Percentiles rank a stretch among this genome's conserved stretches.
Evolutionary conservation across 1,284 basidiomycete genomes (phyloP).

Genomic region (Sanguinoderma infundibulare): DNA sequence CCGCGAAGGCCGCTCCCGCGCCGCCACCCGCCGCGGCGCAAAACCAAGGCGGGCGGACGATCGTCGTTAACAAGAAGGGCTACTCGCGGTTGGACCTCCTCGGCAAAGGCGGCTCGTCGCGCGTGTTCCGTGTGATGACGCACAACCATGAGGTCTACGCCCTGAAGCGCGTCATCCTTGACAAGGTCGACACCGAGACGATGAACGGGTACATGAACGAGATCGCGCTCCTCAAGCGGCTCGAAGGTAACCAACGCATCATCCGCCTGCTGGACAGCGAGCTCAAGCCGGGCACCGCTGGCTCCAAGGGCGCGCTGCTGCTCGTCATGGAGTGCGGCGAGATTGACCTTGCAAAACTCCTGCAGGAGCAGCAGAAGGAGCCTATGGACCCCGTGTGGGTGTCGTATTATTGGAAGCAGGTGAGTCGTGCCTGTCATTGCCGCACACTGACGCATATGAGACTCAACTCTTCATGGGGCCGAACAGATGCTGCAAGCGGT

Average conservation of each 20-base stretch:
- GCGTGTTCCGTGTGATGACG: slow-evolving; percentile 88
- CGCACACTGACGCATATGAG: not conserved
- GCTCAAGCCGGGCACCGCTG: slow-evolving; percentile 63
- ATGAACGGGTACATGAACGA: slow-evolving; percentile 95
- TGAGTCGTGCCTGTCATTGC: slow-evolving; percentile 36
- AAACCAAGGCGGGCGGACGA: not conserved
- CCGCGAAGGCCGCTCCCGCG: not conserved
- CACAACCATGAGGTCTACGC: slow-evolving; percentile 81
- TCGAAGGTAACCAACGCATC: slow-evolving; percentile 88
- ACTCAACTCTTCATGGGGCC: not conserved
- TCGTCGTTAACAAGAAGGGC: slow-evolving; percentile 69
- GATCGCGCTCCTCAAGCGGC: slow-evolving; percentile 84
- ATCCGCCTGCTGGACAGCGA: slow-evolving; percentile 91
- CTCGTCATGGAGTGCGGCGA: slow-evolving; percentile 96
- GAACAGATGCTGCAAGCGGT: slow-evolving; percentile 93
- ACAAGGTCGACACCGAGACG: slow-evolving; percentile 85
- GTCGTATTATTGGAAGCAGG: slow-evolving; percentile 95
- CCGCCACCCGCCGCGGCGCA: not conserved
- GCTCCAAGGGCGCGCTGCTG: slow-evolving; percentile 70
- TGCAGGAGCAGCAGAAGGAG: slow-evolving; percentile 83
- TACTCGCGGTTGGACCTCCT: slow-evolving; percentile 88
- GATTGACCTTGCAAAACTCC: slow-evolving; percentile 82
- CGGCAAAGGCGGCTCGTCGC: slow-evolving; percentile 92
- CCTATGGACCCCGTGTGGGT: slow-evolving; percentile 91
- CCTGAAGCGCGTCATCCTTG: slow-evolving; percentile 86